These are phyloP conservation scores for Aspergillus awamori DNA, from an alignment of 2,329 filamentous ascomycete genomes.

Conservation along the genomic window DNA sequence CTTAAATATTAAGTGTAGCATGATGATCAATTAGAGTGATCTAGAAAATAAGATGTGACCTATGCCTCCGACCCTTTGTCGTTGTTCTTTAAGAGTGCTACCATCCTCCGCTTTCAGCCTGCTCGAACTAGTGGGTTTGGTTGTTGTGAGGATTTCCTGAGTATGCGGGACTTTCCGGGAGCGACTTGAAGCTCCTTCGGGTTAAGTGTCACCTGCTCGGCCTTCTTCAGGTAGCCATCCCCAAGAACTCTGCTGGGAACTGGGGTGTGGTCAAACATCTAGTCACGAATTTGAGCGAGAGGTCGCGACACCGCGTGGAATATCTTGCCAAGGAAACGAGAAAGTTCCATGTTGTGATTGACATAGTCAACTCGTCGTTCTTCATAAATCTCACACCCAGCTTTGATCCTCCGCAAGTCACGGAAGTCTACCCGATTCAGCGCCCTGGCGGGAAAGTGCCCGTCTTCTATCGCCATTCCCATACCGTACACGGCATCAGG, in stretches of 20 bases:
- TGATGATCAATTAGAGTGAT: no score
- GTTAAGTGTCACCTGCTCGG: slow-evolving; percentile 4
- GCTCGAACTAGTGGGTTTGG: no score
- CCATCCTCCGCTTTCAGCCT: no score
- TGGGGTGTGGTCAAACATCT: slow-evolving; percentile 9
- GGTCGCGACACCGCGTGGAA: slow-evolving; percentile 7
- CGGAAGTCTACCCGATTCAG: slow-evolving; percentile 6
- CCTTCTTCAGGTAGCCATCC: background rate
- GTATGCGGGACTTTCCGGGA: no score
- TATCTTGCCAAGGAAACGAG: background rate
- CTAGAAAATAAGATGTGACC: no score
- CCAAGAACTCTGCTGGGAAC: background rate
- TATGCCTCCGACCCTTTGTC: no score
- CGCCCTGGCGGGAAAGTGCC: slow-evolving; percentile 4
- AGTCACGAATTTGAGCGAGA: slow-evolving; percentile 2
- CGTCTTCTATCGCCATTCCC: slow-evolving; percentile 13
- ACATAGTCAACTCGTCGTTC: slow-evolving; percentile 7
- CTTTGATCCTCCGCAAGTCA: background rate
- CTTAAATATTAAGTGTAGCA: no score
- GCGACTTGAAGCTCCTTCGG: background rate
- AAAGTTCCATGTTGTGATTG: slow-evolving; percentile 8
- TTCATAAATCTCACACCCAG: slow-evolving; percentile 8
- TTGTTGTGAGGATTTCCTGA: no score
- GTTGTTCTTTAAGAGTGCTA: no score
- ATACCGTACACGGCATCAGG: slow-evolving; percentile 11